These are phyloP conservation scores for Elsinoe necatrix DNA, from an alignment of 2,329 filamentous ascomycete genomes.

Conservation along the genomic window DNA sequence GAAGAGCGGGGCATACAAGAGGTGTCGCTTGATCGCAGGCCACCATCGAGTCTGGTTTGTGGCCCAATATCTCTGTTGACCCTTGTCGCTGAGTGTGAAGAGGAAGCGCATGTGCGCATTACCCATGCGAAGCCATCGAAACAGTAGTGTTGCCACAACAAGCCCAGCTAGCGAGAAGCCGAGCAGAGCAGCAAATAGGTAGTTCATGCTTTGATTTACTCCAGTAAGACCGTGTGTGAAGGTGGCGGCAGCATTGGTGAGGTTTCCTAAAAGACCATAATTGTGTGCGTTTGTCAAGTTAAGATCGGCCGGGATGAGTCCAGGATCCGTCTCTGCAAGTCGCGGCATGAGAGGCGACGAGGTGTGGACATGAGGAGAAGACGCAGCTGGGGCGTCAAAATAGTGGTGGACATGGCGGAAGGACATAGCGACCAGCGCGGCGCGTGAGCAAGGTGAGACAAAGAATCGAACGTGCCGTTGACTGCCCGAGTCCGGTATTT, in stretches of 20 bases:
- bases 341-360: slow-evolving; percentile 9
- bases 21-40: slow-evolving; percentile 55
- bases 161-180: slow-evolving; percentile 31
- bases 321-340: slow-evolving; percentile 5
- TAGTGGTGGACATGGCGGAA: slow-evolving; percentile 18
- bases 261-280: slow-evolving; percentile 18
- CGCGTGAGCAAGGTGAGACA: slow-evolving; percentile 10
- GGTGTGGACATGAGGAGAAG: slow-evolving; percentile 13
- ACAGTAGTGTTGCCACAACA: slow-evolving; percentile 32
- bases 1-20: slow-evolving; percentile 63
- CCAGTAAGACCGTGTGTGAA: slow-evolving; percentile 39
- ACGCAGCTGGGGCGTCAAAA: slow-evolving; percentile 13
- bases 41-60: slow-evolving; percentile 38
- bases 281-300: slow-evolving; percentile 14
- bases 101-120: slow-evolving; percentile 40
- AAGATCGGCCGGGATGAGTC: background rate
- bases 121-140: slow-evolving; percentile 36
- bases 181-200: slow-evolving; percentile 38
- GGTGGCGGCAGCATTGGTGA: slow-evolving; percentile 15
- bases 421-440: slow-evolving; percentile 19
- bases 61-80: slow-evolving; percentile 39
- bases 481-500: slow-evolving; percentile 17
- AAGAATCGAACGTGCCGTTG: slow-evolving; percentile 11
- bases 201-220: slow-evolving; percentile 42
- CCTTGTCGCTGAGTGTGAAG: slow-evolving; percentile 35